phyloP scores from a whole-genome alignment of 495 filamentous ascomycete species.

The Aspergillus campestris region DNA sequence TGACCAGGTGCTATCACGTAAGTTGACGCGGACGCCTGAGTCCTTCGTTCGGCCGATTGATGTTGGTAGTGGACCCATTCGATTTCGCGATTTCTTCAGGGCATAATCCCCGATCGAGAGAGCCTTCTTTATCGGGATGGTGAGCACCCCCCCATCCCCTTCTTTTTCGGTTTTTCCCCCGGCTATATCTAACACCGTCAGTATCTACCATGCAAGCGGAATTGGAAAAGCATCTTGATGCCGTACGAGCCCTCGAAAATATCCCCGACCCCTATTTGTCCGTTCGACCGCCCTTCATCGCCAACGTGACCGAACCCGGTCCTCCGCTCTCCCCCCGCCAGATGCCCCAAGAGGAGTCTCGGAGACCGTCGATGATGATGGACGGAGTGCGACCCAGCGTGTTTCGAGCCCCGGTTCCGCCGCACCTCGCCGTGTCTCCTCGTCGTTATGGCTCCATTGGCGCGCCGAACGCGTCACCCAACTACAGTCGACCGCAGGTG shows the following conservation, averaged over 20 bases:
- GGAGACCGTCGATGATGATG: conserved; percentile 48
- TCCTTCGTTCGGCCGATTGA: not conserved
- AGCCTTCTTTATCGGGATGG: conserved; percentile 50
- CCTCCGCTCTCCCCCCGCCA: conserved; percentile 90
- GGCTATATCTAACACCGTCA: conserved; percentile 26
- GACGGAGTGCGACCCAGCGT: conserved; percentile 20
- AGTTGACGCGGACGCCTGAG: conserved; percentile 8
- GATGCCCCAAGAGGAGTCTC: conserved; percentile 74
- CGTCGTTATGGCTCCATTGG: conserved; percentile 81
- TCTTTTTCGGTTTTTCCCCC: conserved; percentile 1
- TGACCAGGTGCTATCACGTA: conserved; percentile 70
- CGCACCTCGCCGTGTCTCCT: conserved; percentile 68
- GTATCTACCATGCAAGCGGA: conserved; percentile 76
- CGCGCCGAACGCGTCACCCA: conserved; percentile 61
- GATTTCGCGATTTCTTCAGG: conserved; percentile 61
- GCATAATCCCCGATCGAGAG: conserved; percentile 60
- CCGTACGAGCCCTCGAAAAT: conserved; percentile 61
- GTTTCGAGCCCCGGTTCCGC: conserved; percentile 66
- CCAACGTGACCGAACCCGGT: conserved; percentile 58
- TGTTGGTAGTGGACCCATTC: conserved; percentile 59
- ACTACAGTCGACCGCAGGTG: conserved; percentile 55
- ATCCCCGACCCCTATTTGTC: conserved; percentile 67
- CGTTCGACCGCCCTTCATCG: conserved; percentile 68
- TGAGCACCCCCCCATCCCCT: conserved; percentile 19
- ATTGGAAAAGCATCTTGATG: conserved; percentile 75